phyloP scores from a whole-genome alignment of 2,329 filamentous ascomycete species.

The Monilinia fructigena region DNA sequence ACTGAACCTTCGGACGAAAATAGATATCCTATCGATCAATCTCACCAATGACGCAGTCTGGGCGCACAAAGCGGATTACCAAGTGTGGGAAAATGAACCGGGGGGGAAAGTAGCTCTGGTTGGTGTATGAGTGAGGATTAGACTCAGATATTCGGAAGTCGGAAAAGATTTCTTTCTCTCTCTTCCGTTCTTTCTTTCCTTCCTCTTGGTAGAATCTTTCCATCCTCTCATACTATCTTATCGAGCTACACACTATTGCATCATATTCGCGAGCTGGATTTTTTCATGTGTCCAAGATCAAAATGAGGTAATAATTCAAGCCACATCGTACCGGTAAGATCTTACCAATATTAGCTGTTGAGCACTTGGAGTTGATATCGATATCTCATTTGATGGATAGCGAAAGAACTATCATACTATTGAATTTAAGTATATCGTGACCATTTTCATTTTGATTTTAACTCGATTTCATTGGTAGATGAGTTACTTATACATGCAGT shows the following conservation, averaged over 20 bases:
- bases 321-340: not conserved
- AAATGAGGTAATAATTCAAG: not conserved
- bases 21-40: constrained; percentile 12
- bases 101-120: not conserved
- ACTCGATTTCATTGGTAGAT: too few species aligned
- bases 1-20: constrained; percentile 12
- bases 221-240: not conserved
- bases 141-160: constrained; percentile 5
- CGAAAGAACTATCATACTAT: too few species aligned
- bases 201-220: not conserved
- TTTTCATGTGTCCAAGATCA: not conserved
- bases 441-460: not conserved
- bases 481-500: not conserved
- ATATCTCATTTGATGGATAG: not conserved
- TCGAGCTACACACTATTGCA: not conserved
- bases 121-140: not conserved
- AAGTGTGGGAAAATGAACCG: not conserved
- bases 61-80: not conserved
- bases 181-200: not conserved
- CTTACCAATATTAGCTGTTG: too few species aligned
- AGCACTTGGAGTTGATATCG: too few species aligned
- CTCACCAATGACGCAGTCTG: constrained; percentile 14
- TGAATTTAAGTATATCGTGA: not conserved
- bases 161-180: not conserved
- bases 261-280: not conserved